Evolutionary conservation across 495 filamentous ascomycete genomes (phyloP).

Genomic region (Aspergillus ellipticus): DNA sequence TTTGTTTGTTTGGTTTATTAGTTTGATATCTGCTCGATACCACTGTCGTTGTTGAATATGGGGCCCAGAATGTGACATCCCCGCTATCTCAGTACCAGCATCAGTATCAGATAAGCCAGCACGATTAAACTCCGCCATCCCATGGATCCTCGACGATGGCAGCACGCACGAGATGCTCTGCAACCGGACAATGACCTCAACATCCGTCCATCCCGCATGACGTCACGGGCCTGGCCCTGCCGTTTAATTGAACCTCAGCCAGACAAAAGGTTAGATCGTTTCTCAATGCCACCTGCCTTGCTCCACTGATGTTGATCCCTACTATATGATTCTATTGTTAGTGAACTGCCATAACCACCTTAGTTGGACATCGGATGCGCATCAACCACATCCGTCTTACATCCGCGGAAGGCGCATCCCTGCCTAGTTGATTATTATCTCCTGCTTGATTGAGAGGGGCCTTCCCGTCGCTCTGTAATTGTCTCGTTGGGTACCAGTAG

Average conservation of each 20-base stretch:
- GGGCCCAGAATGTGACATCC: neutral
- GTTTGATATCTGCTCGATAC: too few species aligned
- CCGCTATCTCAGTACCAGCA: too few species aligned
- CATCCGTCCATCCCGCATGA: slow-evolving; percentile 15
- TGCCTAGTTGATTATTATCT: neutral
- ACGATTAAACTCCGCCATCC: neutral
- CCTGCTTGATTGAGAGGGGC: too few species aligned
- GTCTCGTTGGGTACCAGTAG: neutral
- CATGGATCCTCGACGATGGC: neutral
- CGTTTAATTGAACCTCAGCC: neutral
- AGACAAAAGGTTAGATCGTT: neutral
- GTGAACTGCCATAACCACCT: neutral
- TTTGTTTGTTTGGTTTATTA: too few species aligned
- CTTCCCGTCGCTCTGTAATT: neutral
- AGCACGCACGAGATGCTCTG: neutral
- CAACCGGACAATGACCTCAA: slow-evolving; percentile 9
- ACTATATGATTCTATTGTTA: neutral
- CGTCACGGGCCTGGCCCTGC: neutral
- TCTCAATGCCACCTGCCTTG: neutral
- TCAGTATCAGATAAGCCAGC: neutral
- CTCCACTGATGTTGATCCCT: neutral
- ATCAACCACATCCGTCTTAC: neutral
- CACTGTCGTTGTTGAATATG: too few species aligned
- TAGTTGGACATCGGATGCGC: neutral
- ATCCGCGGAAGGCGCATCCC: neutral